These are phyloP conservation scores for Myriosclerotinia duriaeana DNA, from an alignment of 2,329 filamentous ascomycete genomes.

Conservation along the genomic window DNA sequence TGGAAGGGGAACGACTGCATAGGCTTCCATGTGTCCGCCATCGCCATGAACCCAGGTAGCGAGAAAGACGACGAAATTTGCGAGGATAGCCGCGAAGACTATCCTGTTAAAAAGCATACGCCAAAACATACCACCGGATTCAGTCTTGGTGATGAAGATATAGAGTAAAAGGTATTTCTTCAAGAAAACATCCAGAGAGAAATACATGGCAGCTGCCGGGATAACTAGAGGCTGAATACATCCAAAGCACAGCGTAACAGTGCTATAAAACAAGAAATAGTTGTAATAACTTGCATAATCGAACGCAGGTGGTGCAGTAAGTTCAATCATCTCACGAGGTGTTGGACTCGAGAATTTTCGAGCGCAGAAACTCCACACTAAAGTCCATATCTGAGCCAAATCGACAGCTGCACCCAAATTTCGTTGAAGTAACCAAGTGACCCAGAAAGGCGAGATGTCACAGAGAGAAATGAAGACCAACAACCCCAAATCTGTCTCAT, in stretches of 20 bases:
- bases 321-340: conserved; percentile 84
- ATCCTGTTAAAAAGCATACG: conserved; percentile 89
- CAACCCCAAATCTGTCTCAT: conserved; percentile 60
- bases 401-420: conserved; percentile 93
- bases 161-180: conserved; percentile 96
- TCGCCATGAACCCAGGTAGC: conserved; percentile 70
- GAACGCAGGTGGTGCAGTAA: conserved; percentile 88
- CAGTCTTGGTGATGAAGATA: conserved; percentile 93
- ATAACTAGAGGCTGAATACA: conserved; percentile 85
- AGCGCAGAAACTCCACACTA: conserved; percentile 81
- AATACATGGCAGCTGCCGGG: conserved; percentile 85
- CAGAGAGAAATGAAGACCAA: conserved; percentile 74
- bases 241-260: conserved; percentile 81
- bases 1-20: conserved; percentile 69
- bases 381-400: conserved; percentile 80
- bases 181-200: conserved; percentile 78
- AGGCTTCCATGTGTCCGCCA: conserved; percentile 60
- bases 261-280: conserved; percentile 93
- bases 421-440: conserved; percentile 88
- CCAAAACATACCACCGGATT: conserved; percentile 94
- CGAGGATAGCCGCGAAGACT: conserved; percentile 75
- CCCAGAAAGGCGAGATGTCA: conserved; percentile 85
- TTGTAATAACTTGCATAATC: conserved; percentile 98
- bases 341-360: conserved; percentile 85
- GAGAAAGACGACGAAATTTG: conserved; percentile 76